Conservation (phyloP, 768 basidiomycete genomes). For the Boletus edulis region DNA sequence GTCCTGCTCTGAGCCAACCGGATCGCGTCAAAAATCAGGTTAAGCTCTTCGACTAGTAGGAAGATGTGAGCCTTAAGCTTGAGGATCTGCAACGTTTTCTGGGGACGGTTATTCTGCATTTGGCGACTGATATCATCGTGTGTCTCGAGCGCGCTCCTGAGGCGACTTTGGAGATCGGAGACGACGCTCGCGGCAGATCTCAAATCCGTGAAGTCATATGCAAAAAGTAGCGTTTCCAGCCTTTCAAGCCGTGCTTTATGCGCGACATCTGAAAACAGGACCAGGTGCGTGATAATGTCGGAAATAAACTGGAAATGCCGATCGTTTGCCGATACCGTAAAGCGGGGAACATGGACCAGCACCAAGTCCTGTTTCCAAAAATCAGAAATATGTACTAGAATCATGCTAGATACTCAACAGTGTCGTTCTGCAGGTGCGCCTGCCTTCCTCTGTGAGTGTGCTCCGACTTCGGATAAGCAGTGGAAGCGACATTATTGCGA, state of each 20-base stretch:
- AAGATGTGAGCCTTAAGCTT: constrained; percentile 72
- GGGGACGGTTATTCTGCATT: constrained; percentile 31
- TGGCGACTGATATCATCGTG: constrained; percentile 39
- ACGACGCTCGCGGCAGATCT: constrained; percentile 69
- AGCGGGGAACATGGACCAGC: constrained; percentile 76
- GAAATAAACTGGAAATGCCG: constrained; percentile 83
- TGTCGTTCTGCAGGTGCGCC: constrained; percentile 61
- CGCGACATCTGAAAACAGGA: constrained; percentile 87
- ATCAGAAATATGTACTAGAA: constrained; percentile 7
- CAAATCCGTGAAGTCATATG: constrained; percentile 85
- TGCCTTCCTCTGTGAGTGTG: constrained; percentile 24
- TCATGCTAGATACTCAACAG: constrained; percentile 39
- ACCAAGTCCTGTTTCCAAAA: constrained; percentile 64
- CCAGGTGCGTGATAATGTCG: constrained; percentile 79
- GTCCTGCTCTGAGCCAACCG: constrained; percentile 77
- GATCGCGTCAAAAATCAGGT: constrained; percentile 83
- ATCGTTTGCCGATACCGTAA: constrained; percentile 83
- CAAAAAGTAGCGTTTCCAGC: constrained; percentile 79
- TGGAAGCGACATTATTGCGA: constrained; percentile 64
- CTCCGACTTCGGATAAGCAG: constrained; percentile 40
- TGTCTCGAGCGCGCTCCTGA: constrained; percentile 63
- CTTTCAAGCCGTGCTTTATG: constrained; percentile 76
- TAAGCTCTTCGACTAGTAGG: constrained; percentile 73
- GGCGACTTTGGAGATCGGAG: constrained; percentile 65
- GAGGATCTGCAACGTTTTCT: constrained; percentile 53